phyloP scores from a whole-genome alignment of 805 yeast genomes.

The Cyberlindnera xishuangbannaensis region DNA sequence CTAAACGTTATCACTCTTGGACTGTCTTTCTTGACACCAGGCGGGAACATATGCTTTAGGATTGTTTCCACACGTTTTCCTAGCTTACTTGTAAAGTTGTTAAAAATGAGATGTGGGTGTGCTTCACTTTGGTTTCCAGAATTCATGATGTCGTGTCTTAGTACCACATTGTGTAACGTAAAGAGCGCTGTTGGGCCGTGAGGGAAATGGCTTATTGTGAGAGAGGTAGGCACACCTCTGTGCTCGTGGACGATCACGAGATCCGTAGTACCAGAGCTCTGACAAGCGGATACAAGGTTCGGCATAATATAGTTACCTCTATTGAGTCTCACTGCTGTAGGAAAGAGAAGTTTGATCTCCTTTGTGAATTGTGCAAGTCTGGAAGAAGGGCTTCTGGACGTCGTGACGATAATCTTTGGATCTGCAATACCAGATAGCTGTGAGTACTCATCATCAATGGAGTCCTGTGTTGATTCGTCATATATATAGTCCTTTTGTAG shows the following conservation, averaged over 20 bases:
- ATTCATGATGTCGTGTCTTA: conserved; percentile 86
- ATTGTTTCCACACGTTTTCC: conserved; percentile 80
- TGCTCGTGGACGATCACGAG: conserved; percentile 88
- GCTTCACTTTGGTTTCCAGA: conserved; percentile 87
- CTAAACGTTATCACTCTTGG: conserved; percentile 91
- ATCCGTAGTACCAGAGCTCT: conserved; percentile 76
- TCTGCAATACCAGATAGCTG: conserved; percentile 83
- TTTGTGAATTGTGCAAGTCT: conserved; percentile 86
- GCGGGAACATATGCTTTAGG: conserved; percentile 87
- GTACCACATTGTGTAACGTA: conserved; percentile 88
- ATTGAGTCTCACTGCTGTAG: conserved; percentile 82
- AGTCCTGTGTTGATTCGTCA: conserved; percentile 67
- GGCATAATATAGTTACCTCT: conserved; percentile 92
- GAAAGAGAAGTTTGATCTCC: conserved; percentile 84
- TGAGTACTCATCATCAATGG: conserved; percentile 88
- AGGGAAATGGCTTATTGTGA: conserved; percentile 92
- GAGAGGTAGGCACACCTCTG: conserved; percentile 94
- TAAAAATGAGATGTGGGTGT: conserved; percentile 91
- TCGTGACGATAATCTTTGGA: conserved; percentile 88
- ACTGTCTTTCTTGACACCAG: conserved; percentile 89
- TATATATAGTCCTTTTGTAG: conserved; percentile 77
- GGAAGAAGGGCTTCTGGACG: conserved; percentile 87
- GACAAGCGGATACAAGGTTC: conserved; percentile 77
- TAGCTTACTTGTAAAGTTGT: conserved; percentile 73
- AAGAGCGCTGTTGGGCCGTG: conserved; percentile 97